A percentile compares a stretch with the other conserved stretches of the same genome.
These are phyloP conservation scores for Panicum miliaceum DNA, from an alignment of 176 grass and related monocot genomes.

Conservation along the genomic window DNA sequence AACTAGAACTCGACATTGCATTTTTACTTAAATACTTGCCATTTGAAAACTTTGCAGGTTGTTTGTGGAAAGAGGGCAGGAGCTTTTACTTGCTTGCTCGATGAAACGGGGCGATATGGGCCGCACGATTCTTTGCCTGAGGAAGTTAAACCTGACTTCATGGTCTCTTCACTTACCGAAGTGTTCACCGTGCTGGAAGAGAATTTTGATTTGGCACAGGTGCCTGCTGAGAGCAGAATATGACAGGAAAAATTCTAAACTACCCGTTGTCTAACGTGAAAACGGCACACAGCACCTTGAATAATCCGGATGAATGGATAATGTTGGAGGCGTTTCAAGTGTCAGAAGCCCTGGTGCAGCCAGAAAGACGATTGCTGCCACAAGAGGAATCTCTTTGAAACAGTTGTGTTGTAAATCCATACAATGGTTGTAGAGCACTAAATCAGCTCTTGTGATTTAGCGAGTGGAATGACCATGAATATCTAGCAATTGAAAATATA, in stretches of 20 bases:
- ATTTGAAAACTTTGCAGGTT: constrained; percentile 45
- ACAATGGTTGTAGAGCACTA: not conserved
- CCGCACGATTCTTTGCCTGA: constrained; percentile 53
- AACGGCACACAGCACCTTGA: constrained; percentile 19
- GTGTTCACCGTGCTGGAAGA: constrained; percentile 58
- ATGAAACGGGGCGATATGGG: constrained; percentile 75
- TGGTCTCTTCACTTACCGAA: constrained; percentile 73
- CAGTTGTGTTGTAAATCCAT: not conserved
- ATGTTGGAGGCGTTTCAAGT: constrained; percentile 26
- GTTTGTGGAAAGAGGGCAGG: constrained; percentile 88
- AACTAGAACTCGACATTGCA: not conserved
- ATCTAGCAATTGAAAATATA: not conserved
- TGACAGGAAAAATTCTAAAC: constrained; percentile 24
- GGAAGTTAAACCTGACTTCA: constrained; percentile 79
- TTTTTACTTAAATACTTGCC: not conserved
- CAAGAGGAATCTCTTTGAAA: not conserved
- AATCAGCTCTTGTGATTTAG: not conserved
- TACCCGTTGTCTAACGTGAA: not conserved
- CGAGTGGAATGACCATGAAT: not conserved
- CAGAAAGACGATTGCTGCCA: not conserved
- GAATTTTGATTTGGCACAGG: constrained; percentile 65
- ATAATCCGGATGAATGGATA: constrained; percentile 29
- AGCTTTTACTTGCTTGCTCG: constrained; percentile 92
- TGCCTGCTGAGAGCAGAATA: constrained; percentile 45
- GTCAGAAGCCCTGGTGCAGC: not conserved